Base-by-base conservation (phyloP, 192 early-diverging fungal genomes). In the Entomortierella lignicola region DNA sequence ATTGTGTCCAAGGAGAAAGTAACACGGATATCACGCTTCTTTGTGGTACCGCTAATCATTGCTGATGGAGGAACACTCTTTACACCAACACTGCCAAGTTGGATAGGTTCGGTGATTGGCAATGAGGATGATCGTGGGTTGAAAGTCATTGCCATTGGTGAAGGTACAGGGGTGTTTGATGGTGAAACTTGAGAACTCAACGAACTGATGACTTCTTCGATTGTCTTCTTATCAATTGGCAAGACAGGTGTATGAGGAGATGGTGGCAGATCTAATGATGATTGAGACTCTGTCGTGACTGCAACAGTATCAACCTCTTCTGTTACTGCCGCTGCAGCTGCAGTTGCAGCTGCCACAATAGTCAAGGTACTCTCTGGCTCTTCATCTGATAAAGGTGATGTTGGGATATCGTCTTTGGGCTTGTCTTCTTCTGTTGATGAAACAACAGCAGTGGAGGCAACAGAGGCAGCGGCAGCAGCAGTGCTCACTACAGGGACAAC, bases 1-100 rank as follows among this genome's bases (percentile, higher is more conserved):
- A 68, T 56, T 2, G 66, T 68, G 29, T 77, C 74, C 60, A 68
- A 30, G 17, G 74, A 77, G 50, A 77, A 77, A 23, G 74, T 77
- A 23, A 77, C 74, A 43, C 72, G 72, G 8, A 47, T 53, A 6
- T 71, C 69, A n/a, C 71, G 61, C 10, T 56, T 54, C 59, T 30
- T 59, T 25, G 66, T 29, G 26, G 44, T 44, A 8, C 59, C 59
- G 25, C 25, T 15, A n/a, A 54, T 12, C 4, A 63, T 66, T 1
- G 51, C 41, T 15, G 56, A 31, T 13, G 71, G 66, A 18, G 72
- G 26, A 21, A 57, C 62, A 29, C 53, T 61, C 55, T 77, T 77
- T 32, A 64, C 55, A 32, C 60, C 56, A 0, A 47, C n/a, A n/a
- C n/a, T n/a, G n/a, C n/a, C n/a, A n/a, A n/a, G n/a, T n/a, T n/a